Evolutionary conservation across 225 moss, liverwort and hornwort genomes (phyloP).

Genomic region (Polytrichum commune): DNA sequence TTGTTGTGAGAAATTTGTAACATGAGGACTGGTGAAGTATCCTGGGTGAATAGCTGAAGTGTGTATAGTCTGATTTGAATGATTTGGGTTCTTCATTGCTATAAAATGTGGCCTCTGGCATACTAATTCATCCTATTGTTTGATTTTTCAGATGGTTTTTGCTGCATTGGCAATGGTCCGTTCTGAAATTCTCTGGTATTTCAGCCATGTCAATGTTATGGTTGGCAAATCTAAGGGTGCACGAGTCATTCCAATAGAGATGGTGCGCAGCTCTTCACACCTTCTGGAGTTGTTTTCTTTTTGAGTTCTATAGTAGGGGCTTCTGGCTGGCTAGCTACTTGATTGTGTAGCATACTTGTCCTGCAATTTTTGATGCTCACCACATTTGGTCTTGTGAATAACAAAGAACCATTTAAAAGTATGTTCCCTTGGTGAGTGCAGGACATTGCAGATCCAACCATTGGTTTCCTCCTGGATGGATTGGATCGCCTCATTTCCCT

Average conservation of each 20-base stretch:
- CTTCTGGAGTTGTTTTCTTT: neutral
- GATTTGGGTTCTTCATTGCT: neutral
- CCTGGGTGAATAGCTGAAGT: no score
- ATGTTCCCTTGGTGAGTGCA: conserved; percentile 29
- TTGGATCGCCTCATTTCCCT: conserved; percentile 85
- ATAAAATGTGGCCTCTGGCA: neutral
- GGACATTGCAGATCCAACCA: conserved; percentile 98
- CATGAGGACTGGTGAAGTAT: no score
- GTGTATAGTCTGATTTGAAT: neutral
- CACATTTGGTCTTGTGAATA: neutral
- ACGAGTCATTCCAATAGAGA: conserved; percentile 87
- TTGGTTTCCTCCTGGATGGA: conserved; percentile 93
- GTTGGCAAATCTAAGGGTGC: conserved; percentile 81
- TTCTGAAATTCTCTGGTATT: conserved; percentile 94
- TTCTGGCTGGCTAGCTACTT: no score
- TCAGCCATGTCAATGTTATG: conserved; percentile 89
- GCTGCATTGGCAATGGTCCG: conserved; percentile 94
- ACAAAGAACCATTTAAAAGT: conserved; percentile 2
- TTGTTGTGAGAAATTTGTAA: no score
- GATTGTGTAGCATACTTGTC: no score
- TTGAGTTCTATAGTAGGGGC: no score
- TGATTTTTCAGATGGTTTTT: conserved; percentile 78
- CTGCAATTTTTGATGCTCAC: neutral
- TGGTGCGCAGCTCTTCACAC: conserved; percentile 46
- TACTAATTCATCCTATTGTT: neutral